Percentiles rank a stretch among this genome's conserved stretches.
Conservation (phyloP, 352 stramenopile genomes). For the Hyaloperonospora arabidopsidis region DNA sequence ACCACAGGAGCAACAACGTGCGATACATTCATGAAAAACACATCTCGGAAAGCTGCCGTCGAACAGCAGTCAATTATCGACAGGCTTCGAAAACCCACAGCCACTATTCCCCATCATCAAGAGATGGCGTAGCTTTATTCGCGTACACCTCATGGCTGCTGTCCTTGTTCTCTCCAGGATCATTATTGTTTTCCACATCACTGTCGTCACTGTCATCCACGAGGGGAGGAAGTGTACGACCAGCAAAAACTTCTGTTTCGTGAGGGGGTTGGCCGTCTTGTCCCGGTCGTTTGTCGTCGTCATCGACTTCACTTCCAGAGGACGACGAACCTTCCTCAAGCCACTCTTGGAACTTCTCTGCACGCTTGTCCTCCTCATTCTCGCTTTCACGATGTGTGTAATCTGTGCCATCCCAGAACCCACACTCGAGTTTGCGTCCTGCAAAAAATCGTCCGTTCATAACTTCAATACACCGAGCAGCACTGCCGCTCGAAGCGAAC, state of each 20-base stretch:
- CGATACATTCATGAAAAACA: too few species aligned
- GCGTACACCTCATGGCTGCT: slow-evolving; percentile 30
- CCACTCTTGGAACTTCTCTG: slow-evolving; percentile 93
- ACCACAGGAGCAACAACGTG: too few species aligned
- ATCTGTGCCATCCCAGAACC: slow-evolving; percentile 94
- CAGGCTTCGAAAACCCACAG: slow-evolving; percentile 8
- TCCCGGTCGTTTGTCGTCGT: slow-evolving; percentile 22
- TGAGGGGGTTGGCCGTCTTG: not conserved
- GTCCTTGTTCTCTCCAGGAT: slow-evolving; percentile 17
- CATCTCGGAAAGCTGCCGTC: too few species aligned
- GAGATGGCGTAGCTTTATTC: slow-evolving; percentile 45
- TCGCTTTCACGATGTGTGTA: slow-evolving; percentile 85
- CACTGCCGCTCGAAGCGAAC: slow-evolving; percentile 80
- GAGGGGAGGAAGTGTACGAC: slow-evolving; percentile 25
- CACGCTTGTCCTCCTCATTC: slow-evolving; percentile 73
- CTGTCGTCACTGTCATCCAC: slow-evolving; percentile 25
- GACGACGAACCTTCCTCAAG: slow-evolving; percentile 79
- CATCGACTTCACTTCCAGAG: slow-evolving; percentile 40
- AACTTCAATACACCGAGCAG: slow-evolving; percentile 79
- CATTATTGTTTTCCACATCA: slow-evolving; percentile 21
- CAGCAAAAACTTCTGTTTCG: slow-evolving; percentile 12
- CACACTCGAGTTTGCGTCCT: slow-evolving; percentile 77
- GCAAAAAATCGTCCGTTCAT: slow-evolving; percentile 88
- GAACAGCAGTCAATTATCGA: not conserved
- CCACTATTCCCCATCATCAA: slow-evolving; percentile 42